Evolutionary conservation across 345 rosid genomes (phyloP).

Genomic region (Pelargonium nanum): DNA sequence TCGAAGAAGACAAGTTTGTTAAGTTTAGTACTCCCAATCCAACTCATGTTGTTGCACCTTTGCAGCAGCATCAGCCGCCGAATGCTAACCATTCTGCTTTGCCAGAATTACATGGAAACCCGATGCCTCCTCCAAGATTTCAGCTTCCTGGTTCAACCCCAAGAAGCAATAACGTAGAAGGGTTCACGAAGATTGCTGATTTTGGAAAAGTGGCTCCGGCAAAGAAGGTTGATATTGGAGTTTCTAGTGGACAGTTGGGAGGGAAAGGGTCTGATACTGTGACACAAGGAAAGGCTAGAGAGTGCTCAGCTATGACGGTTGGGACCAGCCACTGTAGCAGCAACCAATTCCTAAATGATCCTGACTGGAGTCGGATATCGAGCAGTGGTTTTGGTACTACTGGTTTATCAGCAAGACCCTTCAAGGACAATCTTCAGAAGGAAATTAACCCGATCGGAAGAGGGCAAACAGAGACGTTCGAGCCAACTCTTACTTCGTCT

Average conservation of each 20-base stretch:
- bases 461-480: constrained; percentile 30
- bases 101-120: constrained; percentile 13
- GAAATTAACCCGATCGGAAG: constrained; percentile 14
- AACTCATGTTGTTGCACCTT: neutral
- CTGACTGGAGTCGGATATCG: constrained; percentile 31
- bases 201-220: neutral
- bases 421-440: constrained; percentile 17
- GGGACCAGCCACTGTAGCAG: constrained; percentile 56
- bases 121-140: constrained; percentile 39
- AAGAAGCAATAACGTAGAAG: constrained; percentile 15
- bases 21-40: constrained; percentile 11
- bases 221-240: neutral
- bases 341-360: constrained; percentile 35
- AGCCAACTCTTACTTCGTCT: constrained; percentile 37
- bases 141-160: constrained; percentile 18
- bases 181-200: constrained; percentile 17
- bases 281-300: constrained; percentile 20
- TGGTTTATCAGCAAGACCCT: constrained; percentile 21
- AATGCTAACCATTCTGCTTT: constrained; percentile 11
- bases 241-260: constrained; percentile 5
- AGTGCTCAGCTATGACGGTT: constrained; percentile 41
- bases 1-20: constrained; percentile 14
- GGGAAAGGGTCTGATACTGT: constrained; percentile 9
- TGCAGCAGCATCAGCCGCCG: constrained; percentile 12
- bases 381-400: constrained; percentile 23